These are phyloP conservation scores for Glycine latifolia DNA, from an alignment of 306 rosid genomes.

Conservation along the genomic window DNA sequence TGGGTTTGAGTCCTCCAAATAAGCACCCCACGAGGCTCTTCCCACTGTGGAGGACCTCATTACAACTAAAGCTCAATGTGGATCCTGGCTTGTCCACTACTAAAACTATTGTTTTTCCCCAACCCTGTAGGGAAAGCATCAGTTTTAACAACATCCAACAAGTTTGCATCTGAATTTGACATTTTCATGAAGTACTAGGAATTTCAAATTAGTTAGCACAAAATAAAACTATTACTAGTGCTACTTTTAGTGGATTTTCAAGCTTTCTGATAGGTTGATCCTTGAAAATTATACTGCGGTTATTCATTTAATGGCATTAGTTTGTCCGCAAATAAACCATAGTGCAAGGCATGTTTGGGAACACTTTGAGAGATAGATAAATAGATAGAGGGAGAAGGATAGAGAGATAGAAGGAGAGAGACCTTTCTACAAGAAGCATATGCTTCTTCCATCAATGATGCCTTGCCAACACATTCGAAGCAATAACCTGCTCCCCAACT, in stretches of 20 bases:
- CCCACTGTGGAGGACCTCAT: slow-evolving; percentile 62
- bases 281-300: neutral
- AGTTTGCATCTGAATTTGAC: no score
- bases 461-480: slow-evolving; percentile 82
- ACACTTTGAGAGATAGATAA: neutral
- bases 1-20: slow-evolving; percentile 86
- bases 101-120: slow-evolving; percentile 86
- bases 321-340: neutral
- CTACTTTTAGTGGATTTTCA: neutral
- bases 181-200: no score
- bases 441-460: slow-evolving; percentile 82
- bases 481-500: slow-evolving; percentile 85
- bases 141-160: neutral
- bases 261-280: neutral
- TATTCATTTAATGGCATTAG: neutral
- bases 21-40: slow-evolving; percentile 71
- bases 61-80: slow-evolving; percentile 52
- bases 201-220: slow-evolving; percentile 4
- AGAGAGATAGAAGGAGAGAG: slow-evolving; percentile 13
- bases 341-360: neutral
- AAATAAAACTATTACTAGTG: neutral
- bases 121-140: slow-evolving; percentile 61
- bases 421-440: slow-evolving; percentile 85
- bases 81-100: slow-evolving; percentile 80
- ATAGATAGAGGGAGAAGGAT: no score